A percentile compares a stretch with the other conserved stretches of the same genome.
These are phyloP conservation scores for Termitomyces sp. DNA, from an alignment of 768 basidiomycete species.

Conservation along the genomic window DNA sequence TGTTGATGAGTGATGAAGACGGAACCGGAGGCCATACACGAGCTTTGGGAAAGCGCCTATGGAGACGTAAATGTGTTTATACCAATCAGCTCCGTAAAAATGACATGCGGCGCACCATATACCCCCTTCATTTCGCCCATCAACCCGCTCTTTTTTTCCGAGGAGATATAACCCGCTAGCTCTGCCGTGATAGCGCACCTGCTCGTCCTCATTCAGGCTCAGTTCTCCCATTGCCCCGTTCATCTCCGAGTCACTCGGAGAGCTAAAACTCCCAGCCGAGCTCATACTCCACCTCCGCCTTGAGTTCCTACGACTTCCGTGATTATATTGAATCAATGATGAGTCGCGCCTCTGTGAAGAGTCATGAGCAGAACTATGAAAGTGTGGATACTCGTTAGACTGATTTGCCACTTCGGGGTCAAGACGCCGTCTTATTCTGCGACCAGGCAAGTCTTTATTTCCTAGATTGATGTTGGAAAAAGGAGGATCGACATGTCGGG, in stretches of 20 bases:
- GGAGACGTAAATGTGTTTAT: background rate
- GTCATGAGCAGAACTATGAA: conserved; percentile 14
- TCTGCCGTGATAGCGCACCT: conserved; percentile 85
- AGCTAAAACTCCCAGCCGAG: conserved; percentile 23
- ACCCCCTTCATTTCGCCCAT: conserved; percentile 67
- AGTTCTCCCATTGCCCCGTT: conserved; percentile 79
- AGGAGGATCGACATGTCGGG: conserved; percentile 14
- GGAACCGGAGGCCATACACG: conserved; percentile 79
- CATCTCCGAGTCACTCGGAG: conserved; percentile 36
- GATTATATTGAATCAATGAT: conserved; percentile 9
- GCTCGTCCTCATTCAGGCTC: conserved; percentile 80
- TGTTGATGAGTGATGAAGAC: conserved; percentile 22
- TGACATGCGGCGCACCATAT: conserved; percentile 52
- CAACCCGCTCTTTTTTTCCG: conserved; percentile 51
- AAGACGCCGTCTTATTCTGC: conserved; percentile 48
- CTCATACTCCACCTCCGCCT: conserved; percentile 26
- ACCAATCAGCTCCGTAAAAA: background rate
- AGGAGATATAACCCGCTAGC: conserved; percentile 76
- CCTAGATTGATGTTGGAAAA: conserved; percentile 1
- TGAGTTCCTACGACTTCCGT: background rate
- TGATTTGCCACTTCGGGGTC: conserved; percentile 23
- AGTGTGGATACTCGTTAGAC: conserved; percentile 9
- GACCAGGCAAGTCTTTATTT: conserved; percentile 27
- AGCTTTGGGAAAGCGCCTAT: conserved; percentile 78
- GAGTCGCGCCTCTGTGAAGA: conserved; percentile 12